These are phyloP conservation scores for Holtermanniella nyarrowii DNA, from an alignment of 768 basidiomycete species.

Conservation along the genomic window DNA sequence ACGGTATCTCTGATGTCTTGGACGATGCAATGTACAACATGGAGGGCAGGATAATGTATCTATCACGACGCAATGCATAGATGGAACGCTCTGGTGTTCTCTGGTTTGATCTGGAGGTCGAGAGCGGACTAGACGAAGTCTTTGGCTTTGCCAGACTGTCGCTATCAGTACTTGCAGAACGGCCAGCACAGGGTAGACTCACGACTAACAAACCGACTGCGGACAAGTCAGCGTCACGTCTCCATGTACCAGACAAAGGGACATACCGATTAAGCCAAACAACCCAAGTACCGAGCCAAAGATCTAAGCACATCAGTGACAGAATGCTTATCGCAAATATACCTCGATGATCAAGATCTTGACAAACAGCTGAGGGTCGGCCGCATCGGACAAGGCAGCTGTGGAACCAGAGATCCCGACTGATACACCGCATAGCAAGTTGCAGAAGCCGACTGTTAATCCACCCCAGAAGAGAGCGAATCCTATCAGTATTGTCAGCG, in stretches of 20 bases:
- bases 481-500: conserved; percentile 44
- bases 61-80: conserved; percentile 2
- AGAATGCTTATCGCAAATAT: conserved; percentile 47
- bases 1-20: conserved; percentile 55
- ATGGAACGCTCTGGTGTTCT: conserved; percentile 2
- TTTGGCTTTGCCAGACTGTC: conserved; percentile 42
- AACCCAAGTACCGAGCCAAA: conserved; percentile 62
- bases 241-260: conserved; percentile 1
- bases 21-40: background rate
- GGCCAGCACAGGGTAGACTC: conserved; percentile 26
- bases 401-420: conserved; percentile 94
- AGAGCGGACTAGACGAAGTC: conserved; percentile 32
- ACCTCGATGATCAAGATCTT: conserved; percentile 96
- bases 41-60: background rate
- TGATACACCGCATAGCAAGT: conserved; percentile 84
- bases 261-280: conserved; percentile 83
- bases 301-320: conserved; percentile 21
- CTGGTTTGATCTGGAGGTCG: background rate
- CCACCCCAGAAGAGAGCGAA: conserved; percentile 97
- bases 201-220: conserved; percentile 75
- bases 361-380: conserved; percentile 87
- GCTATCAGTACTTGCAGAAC: background rate
- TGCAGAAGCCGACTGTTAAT: conserved; percentile 83
- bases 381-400: conserved; percentile 87
- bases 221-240: conserved; percentile 2